Base-by-base conservation (phyloP, 2,329 filamentous ascomycete species). In the Fusarium austroafricanum region DNA sequence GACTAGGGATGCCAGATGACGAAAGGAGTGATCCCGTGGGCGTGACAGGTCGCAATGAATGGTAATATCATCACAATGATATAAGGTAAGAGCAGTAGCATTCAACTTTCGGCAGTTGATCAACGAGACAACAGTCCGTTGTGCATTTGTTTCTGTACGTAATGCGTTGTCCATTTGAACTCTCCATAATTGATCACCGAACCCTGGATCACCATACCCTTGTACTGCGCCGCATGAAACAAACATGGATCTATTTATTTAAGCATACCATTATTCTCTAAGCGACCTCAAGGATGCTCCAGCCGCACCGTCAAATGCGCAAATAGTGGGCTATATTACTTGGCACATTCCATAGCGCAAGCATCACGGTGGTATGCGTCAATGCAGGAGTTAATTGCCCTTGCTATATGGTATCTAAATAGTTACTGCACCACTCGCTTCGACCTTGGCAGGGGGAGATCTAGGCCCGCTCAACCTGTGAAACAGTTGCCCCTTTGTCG, bases 401-500 rank as follows among this genome's bases (percentile, higher is more conserved):
- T 28, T 11, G 29, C 29, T 5, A n/a, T 2, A 50, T 11, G 11
- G 3, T 12, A 10, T 9, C 4, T 28, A 4, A 10, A 9, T 8
- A 3, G 6, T 12, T 6, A 12, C 11, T 14, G 15, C 10, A 28
- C 14, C 6, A 10, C 2, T 14, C 4, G 5, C 12, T 10, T 21
- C 1, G 9, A n/a, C 17, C 12, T 0, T 2, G 0, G 0, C 4
- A 6, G 1, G 14, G 0, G 1, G 10, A 9, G 4, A 17, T 10
- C 28, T 53, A 65, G 4, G 59, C 35, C 14, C 54, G 21, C 18
- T 68, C 60, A 14, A 68, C 23, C n/a, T 38, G 58, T 5, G 64
- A 64, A n/a, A 40, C 40, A 26, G 28, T 28, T 5, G 50, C 50
- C 8, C 31, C 60, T 17, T 65, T 65, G 3, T 60, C 43, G 15